Evolutionary conservation across 768 basidiomycete genomes (phyloP).

Genomic region (Tylopilus rubrobrunneus): DNA sequence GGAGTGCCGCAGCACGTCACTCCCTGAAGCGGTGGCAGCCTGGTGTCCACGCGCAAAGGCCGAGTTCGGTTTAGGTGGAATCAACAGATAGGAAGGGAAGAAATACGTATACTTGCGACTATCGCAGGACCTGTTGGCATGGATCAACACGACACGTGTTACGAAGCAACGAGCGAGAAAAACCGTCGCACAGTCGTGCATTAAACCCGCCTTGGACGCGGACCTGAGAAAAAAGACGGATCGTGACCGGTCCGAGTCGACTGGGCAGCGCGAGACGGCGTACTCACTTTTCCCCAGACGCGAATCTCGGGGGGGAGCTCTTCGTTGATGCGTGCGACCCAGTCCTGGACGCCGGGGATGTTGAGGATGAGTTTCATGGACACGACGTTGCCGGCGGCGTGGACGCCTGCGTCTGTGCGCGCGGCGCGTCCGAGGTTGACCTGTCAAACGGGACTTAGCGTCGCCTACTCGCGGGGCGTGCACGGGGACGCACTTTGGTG

Average conservation of each 20-base stretch:
- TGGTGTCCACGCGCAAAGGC: constrained; percentile 48
- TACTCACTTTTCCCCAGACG: constrained; percentile 82
- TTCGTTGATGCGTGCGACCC: constrained; percentile 74
- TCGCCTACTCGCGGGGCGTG: neutral
- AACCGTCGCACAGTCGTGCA: constrained; percentile 55
- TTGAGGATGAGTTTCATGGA: constrained; percentile 84
- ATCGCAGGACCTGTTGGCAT: constrained; percentile 68
- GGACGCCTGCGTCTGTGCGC: constrained; percentile 95
- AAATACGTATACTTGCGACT: constrained; percentile 97
- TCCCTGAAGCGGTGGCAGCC: constrained; percentile 23
- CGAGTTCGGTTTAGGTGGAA: constrained; percentile 82
- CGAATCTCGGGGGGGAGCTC: constrained; percentile 89
- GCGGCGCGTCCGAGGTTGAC: constrained; percentile 85
- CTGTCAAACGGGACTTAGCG: constrained; percentile 35
- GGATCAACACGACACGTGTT: constrained; percentile 1
- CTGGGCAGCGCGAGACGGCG: neutral
- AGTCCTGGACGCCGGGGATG: constrained; percentile 66
- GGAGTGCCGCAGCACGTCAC: constrained; percentile 36
- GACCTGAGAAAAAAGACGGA: constrained; percentile 36
- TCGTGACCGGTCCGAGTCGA: neutral
- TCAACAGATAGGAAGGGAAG: constrained; percentile 88
- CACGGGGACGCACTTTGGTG: constrained; percentile 57
- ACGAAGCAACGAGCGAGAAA: neutral
- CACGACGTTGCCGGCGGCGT: constrained; percentile 93
- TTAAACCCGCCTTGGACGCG: constrained; percentile 82